These are phyloP conservation scores for Akanthomyces muscarius DNA, from an alignment of 2,329 filamentous ascomycete species.

Conservation along the genomic window DNA sequence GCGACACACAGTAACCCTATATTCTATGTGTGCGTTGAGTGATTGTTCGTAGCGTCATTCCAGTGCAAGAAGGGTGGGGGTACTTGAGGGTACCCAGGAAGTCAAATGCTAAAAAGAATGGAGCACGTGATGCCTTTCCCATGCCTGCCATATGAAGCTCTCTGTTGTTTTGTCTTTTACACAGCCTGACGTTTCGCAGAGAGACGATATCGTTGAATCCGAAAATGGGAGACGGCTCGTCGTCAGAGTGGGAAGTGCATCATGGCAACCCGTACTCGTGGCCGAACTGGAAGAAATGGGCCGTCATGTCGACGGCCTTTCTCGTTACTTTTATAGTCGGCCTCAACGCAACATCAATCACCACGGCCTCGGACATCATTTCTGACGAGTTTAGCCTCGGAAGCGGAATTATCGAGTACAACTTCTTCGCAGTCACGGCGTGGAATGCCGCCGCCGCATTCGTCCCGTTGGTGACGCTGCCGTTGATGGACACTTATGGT, in stretches of 20 bases:
- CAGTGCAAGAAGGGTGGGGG: too few species aligned
- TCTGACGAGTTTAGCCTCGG: slow-evolving; percentile 14
- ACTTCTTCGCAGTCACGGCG: slow-evolving; percentile 18
- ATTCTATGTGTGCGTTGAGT: too few species aligned
- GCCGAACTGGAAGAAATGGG: slow-evolving; percentile 16
- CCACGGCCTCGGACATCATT: slow-evolving; percentile 14
- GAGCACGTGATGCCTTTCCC: not conserved
- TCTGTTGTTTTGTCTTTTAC: not conserved
- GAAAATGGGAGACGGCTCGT: not conserved
- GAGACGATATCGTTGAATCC: not conserved
- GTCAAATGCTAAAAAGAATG: not conserved
- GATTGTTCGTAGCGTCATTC: too few species aligned
- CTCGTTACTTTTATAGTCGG: slow-evolving; percentile 17
- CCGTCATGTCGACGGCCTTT: slow-evolving; percentile 13
- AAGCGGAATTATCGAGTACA: slow-evolving; percentile 8
- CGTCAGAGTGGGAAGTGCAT: slow-evolving; percentile 10
- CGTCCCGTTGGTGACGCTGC: slow-evolving; percentile 16
- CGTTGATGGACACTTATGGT: slow-evolving; percentile 20
- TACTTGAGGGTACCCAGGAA: too few species aligned
- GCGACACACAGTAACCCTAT: too few species aligned
- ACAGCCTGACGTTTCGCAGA: not conserved
- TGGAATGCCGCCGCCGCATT: slow-evolving; percentile 18
- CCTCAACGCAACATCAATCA: slow-evolving; percentile 19
- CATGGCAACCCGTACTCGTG: slow-evolving; percentile 17
- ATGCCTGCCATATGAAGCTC: too few species aligned